Evolutionary conservation across 2,329 filamentous ascomycete genomes (phyloP), one percentile per base, ranked within the genome.

Genomic region (Phaeoacremonium minimum): DNA sequence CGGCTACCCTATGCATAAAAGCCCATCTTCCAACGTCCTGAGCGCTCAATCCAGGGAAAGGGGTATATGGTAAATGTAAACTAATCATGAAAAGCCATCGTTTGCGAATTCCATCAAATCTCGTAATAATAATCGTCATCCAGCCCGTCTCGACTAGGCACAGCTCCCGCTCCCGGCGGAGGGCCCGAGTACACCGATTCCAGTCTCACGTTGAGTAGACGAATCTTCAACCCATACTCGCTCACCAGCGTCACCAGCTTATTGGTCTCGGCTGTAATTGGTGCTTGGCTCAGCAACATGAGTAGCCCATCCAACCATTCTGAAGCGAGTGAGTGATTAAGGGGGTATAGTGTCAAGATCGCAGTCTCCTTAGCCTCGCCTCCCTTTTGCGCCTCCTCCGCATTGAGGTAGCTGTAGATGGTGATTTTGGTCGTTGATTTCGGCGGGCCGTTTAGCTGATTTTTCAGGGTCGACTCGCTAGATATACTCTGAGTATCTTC

Each of bases 291-390:
- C 16, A 98, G 73, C 37, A 98, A 71, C 89, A 98, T 95, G 38
- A 97, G 73, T 46, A 98, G 66, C 1, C 93, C 93, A 57, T 98
- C 93, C 5, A 98, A 73, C 93, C 93, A 98, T 63, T 98, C 93
- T 1, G 89, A 94, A 8, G 93, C 93, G 32, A 93, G 67, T 46
- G 80, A 87, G 55, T 93, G 85, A 40, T 80, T 86, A 41, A 80
- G 69, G 6, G 91, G 90, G 58, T 88, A 82, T 35, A 98, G 72
- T n/a, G 83, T 87, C 36, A 98, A 70, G 15, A 97, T 75, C 1
- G 86, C 73, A 34, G 79, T 69, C 58, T 97, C 93, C 47, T 76
- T 75, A 40, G 45, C 58, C 15, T 63, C 61, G n/a, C 51, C 53
- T 19, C 41, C 47, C 36, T 50, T 55, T 6, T 50, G 52, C 28